Percentiles rank a stretch among this genome's conserved stretches.
phyloP scores from a whole-genome alignment of 208 protist genomes.

The Crithidia expoeki region DNA sequence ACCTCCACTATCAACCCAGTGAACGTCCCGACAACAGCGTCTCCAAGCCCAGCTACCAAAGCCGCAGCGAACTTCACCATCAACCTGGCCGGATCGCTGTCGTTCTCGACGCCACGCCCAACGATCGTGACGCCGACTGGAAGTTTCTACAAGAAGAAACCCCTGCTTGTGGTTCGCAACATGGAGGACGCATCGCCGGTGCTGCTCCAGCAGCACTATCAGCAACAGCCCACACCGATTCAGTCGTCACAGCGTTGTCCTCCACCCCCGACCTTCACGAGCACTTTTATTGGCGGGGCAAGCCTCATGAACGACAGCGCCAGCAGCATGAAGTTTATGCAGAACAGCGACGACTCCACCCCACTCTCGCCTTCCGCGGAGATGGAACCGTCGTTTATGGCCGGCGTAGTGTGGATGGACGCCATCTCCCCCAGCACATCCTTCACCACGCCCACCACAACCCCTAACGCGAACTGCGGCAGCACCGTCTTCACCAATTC shows the following conservation, averaged over 20 bases:
- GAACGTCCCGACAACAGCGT: neutral
- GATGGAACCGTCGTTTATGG: constrained; percentile 28
- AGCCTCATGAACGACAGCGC: constrained; percentile 17
- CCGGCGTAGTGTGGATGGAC: constrained; percentile 26
- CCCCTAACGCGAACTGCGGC: constrained; percentile 14
- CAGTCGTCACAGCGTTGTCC: neutral
- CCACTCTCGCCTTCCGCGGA: constrained; percentile 6
- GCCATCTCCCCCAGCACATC: constrained; percentile 22
- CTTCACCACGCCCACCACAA: constrained; percentile 5
- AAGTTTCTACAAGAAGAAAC: neutral
- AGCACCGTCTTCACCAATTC: constrained; percentile 20
- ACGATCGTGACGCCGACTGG: neutral
- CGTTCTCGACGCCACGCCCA: neutral
- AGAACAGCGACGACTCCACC: neutral
- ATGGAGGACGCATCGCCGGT: constrained; percentile 2
- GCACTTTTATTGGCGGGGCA: neutral
- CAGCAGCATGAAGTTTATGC: constrained; percentile 8
- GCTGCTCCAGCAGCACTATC: neutral
- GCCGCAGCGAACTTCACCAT: neutral
- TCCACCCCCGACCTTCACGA: neutral
- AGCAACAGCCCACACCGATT: constrained; percentile 1
- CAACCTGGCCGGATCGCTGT: constrained; percentile 1
- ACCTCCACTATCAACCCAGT: neutral
- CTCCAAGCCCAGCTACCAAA: neutral
- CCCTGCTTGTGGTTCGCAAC: neutral